phyloP scores from a whole-genome alignment of 2,329 filamentous ascomycete species.

The Aspergillus oerlinghausenensis region DNA sequence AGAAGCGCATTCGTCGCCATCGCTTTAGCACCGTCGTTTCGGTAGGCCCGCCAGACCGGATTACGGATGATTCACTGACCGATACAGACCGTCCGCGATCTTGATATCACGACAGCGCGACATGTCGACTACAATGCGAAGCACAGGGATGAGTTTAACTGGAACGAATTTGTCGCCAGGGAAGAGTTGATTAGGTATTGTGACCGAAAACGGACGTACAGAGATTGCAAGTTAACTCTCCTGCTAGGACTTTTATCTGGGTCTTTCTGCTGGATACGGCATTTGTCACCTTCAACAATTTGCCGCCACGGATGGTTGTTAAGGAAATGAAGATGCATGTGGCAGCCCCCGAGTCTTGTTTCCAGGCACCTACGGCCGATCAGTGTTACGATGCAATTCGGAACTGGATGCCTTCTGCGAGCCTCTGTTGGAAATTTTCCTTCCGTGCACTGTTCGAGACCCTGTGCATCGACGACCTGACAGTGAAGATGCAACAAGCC shows the following conservation, averaged over 20 bases:
- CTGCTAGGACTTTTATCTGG: conserved; percentile 24
- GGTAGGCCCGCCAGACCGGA: conserved; percentile 15
- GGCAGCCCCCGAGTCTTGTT: conserved; percentile 34
- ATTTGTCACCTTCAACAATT: conserved; percentile 41
- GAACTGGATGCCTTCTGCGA: conserved; percentile 9
- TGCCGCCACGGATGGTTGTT: conserved; percentile 38
- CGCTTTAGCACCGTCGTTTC: conserved; percentile 35
- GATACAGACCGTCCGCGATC: conserved; percentile 26
- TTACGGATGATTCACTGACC: not conserved
- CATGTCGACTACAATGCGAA: conserved; percentile 23
- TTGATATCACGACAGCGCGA: conserved; percentile 24
- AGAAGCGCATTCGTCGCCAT: conserved; percentile 32
- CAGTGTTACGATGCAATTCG: conserved; percentile 23
- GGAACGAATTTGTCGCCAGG: conserved; percentile 28
- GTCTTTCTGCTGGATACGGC: conserved; percentile 38
- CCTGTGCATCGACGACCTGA: conserved; percentile 13
- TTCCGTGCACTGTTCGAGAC: conserved; percentile 17
- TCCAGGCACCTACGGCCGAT: conserved; percentile 31
- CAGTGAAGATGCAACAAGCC: conserved; percentile 4
- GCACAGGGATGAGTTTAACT: conserved; percentile 28
- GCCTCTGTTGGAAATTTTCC: conserved; percentile 16
- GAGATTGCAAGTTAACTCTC: not conserved
- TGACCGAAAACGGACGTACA: not conserved
- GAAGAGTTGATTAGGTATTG: conserved; percentile 33
- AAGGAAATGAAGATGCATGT: conserved; percentile 38